phyloP scores from a whole-genome alignment of 2,329 filamentous ascomycete species.

The Fonsecaea pedrosoi region DNA sequence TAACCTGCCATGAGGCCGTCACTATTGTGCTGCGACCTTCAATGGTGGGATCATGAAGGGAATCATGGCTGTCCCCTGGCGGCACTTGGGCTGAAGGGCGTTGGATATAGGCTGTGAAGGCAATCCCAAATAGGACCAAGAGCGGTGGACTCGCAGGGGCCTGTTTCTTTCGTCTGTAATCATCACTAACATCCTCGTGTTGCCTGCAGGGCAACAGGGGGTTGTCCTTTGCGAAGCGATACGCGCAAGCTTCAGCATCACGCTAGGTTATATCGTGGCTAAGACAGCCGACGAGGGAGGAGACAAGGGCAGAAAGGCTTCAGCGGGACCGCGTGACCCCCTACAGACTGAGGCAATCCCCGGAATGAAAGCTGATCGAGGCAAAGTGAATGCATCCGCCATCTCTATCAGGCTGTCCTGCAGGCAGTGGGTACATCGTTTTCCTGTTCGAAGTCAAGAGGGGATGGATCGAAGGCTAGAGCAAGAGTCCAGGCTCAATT shows the following conservation, averaged over 20 bases:
- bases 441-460: background rate
- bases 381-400: background rate
- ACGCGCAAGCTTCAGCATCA: background rate
- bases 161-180: background rate
- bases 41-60: slow-evolving; percentile 5
- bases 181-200: background rate
- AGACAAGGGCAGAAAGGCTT: background rate
- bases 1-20: slow-evolving; percentile 20
- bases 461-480: background rate
- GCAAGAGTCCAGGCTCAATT: background rate
- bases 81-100: background rate
- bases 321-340: slow-evolving; percentile 12
- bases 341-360: slow-evolving; percentile 1
- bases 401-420: background rate
- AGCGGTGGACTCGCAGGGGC: background rate
- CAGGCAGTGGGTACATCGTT: background rate
- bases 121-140: background rate
- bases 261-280: background rate
- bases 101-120: background rate
- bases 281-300: background rate
- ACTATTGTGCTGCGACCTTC: background rate
- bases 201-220: background rate
- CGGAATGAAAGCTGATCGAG: background rate
- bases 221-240: background rate
- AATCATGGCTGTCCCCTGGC: background rate